Percentiles rank a stretch among this genome's conserved stretches.
These are phyloP conservation scores for Plectosphaerella sp. DNA, from an alignment of 2,329 filamentous ascomycete species.

Conservation along the genomic window DNA sequence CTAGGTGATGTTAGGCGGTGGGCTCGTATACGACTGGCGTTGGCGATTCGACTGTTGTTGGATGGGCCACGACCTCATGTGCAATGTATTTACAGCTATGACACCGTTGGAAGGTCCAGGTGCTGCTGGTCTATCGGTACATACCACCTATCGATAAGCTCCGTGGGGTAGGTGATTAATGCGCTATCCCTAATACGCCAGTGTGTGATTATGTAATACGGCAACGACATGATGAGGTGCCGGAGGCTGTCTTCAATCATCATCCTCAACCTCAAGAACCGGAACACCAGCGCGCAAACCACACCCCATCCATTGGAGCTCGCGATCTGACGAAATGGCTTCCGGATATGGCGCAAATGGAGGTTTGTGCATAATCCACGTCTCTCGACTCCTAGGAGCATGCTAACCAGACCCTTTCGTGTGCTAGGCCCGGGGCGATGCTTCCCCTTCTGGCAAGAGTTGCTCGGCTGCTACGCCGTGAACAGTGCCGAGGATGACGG, in stretches of 20 bases:
- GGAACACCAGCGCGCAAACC: background rate
- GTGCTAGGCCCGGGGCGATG: conserved; percentile 66
- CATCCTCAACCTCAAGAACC: background rate
- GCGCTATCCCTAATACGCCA: too few relatives aligned
- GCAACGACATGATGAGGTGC: too few relatives aligned
- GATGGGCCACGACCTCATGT: too few relatives aligned
- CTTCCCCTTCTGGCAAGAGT: conserved; percentile 99
- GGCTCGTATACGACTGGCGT: too few relatives aligned
- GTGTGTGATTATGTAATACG: background rate
- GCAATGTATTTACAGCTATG: too few relatives aligned
- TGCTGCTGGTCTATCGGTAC: too few relatives aligned
- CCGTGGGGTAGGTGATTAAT: background rate
- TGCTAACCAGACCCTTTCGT: conserved; percentile 14
- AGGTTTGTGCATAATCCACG: conserved; percentile 48
- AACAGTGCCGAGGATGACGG: conserved; percentile 78
- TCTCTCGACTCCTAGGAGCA: background rate
- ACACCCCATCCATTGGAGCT: background rate
- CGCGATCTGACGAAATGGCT: conserved; percentile 51
- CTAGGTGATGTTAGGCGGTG: too few relatives aligned
- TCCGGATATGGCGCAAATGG: conserved; percentile 79
- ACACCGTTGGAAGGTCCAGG: too few relatives aligned
- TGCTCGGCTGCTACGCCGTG: conserved; percentile 96
- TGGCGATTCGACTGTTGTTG: too few relatives aligned
- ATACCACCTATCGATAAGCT: background rate
- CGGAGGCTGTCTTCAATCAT: background rate